Evolutionary conservation across 2,329 filamentous ascomycete species (phyloP).

Genomic region (Fusarium bactridioides): DNA sequence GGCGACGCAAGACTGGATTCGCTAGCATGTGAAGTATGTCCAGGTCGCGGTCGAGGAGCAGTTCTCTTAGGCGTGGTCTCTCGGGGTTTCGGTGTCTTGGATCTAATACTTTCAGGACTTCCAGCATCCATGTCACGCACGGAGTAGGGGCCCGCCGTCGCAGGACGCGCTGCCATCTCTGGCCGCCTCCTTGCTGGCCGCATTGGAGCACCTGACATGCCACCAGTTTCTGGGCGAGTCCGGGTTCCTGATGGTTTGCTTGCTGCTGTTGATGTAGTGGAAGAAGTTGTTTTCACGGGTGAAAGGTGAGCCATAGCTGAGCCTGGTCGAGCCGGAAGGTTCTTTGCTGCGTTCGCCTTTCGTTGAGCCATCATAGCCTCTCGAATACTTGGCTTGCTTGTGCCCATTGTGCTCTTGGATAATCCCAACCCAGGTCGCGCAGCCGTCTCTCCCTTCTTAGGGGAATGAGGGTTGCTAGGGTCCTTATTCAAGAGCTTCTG

Average conservation of each 20-base stretch:
- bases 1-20: slow-evolving; percentile 61
- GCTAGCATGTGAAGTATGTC: slow-evolving; percentile 58
- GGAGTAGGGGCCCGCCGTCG: slow-evolving; percentile 72
- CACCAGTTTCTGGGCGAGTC: slow-evolving; percentile 58
- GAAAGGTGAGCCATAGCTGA: slow-evolving; percentile 71
- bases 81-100: slow-evolving; percentile 61
- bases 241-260: slow-evolving; percentile 49
- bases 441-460: slow-evolving; percentile 59
- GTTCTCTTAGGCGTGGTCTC: slow-evolving; percentile 63
- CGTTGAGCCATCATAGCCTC: slow-evolving; percentile 88
- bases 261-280: slow-evolving; percentile 40
- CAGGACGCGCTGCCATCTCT: slow-evolving; percentile 65
- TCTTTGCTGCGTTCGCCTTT: slow-evolving; percentile 62
- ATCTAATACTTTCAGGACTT: slow-evolving; percentile 57
- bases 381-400: slow-evolving; percentile 72
- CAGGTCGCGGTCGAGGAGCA: slow-evolving; percentile 54
- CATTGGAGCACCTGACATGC: slow-evolving; percentile 71
- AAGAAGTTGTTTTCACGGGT: slow-evolving; percentile 54
- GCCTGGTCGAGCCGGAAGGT: slow-evolving; percentile 64
- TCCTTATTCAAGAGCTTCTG: slow-evolving; percentile 85
- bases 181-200: slow-evolving; percentile 66
- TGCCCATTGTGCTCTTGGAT: slow-evolving; percentile 68
- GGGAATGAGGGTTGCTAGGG: slow-evolving; percentile 78
- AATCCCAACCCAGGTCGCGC: slow-evolving; percentile 66
- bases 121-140: slow-evolving; percentile 56